These are phyloP conservation scores for Amniculicola lignicola DNA, from an alignment of 495 filamentous ascomycete genomes.

Conservation along the genomic window DNA sequence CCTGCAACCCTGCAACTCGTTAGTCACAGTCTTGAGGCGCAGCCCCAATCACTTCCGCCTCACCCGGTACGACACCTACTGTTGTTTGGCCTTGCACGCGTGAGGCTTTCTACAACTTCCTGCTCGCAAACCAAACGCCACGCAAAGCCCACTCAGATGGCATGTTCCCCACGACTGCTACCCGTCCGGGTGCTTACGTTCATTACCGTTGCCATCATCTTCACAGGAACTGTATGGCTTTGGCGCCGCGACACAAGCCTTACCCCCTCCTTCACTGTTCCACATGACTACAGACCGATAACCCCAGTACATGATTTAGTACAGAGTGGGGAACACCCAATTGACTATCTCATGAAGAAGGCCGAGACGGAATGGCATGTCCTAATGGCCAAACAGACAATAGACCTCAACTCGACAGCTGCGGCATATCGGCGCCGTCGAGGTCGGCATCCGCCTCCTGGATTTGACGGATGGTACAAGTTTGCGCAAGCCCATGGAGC, in stretches of 20 bases:
- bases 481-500: slow-evolving; percentile 38
- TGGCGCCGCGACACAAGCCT: background rate
- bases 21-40: no score
- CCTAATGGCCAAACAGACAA: slow-evolving; percentile 36
- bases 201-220: background rate
- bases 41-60: no score
- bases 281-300: slow-evolving; percentile 4
- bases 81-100: no score
- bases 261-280: background rate
- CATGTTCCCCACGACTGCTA: background rate
- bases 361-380: slow-evolving; percentile 26
- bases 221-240: slow-evolving; percentile 16
- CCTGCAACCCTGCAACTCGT: no score
- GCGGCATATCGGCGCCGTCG: slow-evolving; percentile 36
- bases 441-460: slow-evolving; percentile 42
- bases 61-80: no score
- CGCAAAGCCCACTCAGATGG: no score
- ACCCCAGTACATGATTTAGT: no score
- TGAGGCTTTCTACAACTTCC: no score
- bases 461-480: slow-evolving; percentile 40
- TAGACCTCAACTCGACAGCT: slow-evolving; percentile 32
- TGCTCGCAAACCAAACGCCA: no score
- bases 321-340: slow-evolving; percentile 33
- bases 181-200: background rate
- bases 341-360: slow-evolving; percentile 37